Evolutionary conservation across 2,329 filamentous ascomycete genomes (phyloP).

Genomic region (Monilinia fructicola): DNA sequence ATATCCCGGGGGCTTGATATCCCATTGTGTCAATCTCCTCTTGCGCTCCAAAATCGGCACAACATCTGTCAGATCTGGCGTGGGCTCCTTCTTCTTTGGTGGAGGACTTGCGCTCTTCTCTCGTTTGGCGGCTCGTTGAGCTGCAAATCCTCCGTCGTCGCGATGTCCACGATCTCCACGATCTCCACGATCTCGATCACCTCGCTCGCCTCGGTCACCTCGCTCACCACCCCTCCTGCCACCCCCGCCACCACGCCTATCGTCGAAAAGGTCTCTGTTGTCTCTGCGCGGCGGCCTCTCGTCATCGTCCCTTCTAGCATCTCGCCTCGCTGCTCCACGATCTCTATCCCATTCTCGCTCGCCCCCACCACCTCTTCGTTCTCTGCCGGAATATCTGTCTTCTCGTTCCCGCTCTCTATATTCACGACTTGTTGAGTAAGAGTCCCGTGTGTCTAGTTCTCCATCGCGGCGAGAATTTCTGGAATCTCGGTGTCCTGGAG

Average conservation of each 20-base stretch:
- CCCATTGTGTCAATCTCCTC: slow-evolving; percentile 95
- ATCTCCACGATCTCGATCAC: slow-evolving; percentile 45
- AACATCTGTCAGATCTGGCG: slow-evolving; percentile 87
- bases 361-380: slow-evolving; percentile 58
- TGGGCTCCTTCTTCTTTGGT: slow-evolving; percentile 89
- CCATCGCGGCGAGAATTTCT: slow-evolving; percentile 67
- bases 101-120: slow-evolving; percentile 73
- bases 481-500: slow-evolving; percentile 71
- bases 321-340: slow-evolving; percentile 57
- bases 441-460: slow-evolving; percentile 60
- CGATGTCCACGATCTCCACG: slow-evolving; percentile 47
- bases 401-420: slow-evolving; percentile 93
- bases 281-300: slow-evolving; percentile 56
- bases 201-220: slow-evolving; percentile 45
- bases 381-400: slow-evolving; percentile 78
- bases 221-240: slow-evolving; percentile 47
- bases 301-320: slow-evolving; percentile 65
- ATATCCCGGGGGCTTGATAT: slow-evolving; percentile 97
- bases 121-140: slow-evolving; percentile 48
- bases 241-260: slow-evolving; percentile 53
- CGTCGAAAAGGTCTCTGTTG: slow-evolving; percentile 60
- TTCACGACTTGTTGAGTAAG: slow-evolving; percentile 89
- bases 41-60: slow-evolving; percentile 81
- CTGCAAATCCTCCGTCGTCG: slow-evolving; percentile 48
- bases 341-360: slow-evolving; percentile 80